Base-by-base conservation (phyloP, 1,139 yeast genomes). In the Hemisphaericaspora xylofermentans region DNA sequence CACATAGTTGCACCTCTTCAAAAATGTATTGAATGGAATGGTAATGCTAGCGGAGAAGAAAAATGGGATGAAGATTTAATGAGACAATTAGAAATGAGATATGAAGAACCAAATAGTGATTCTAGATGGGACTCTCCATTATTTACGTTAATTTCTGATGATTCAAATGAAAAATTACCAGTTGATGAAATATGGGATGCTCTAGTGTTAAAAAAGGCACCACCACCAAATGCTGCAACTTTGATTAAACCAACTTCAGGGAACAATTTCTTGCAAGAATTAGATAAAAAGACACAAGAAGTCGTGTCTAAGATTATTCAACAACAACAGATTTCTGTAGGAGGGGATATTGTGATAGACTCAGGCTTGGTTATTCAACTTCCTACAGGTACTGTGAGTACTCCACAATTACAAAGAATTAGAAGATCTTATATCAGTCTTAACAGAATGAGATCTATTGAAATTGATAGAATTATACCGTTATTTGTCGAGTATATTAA, bases 81-180 rank as follows among this genome's bases (percentile, higher is more conserved):
- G 36, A 74, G 74, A 17, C 93, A 85, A 41, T 65, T 93, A 47
- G 76, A 81, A 4, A 86, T 89, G 80, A 64, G 98, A 48, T 94
- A 84, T 56, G 98, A 93, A 61, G 98, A 93, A 59, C 99, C 99
- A 1, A 86, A 88, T 54, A 82, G 82, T 16, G 78, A 79, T 56
- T 79, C 84, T 29, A 70, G 97, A 45, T 93, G 98, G 98, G 99
- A 93, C 58, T 81, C 95, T 4, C 99, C 99, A 2, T 65, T 91
- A 47, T 84, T 88, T 58, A 80, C 88, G 0, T 37, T 44, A 31
- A 76, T 82, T 2, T 76, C 81, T 33, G 82, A 78, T 35, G 82
- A 82, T 44, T 67, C 65, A n/a, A 60, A 66, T 5, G 75, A 71
- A 43, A 43, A 39, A 10, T 54, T 86, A 12, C 88, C 91, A 0